Base-by-base conservation (phyloP, 2,329 filamentous ascomycete genomes). In the Uncinocarpus reesii region DNA sequence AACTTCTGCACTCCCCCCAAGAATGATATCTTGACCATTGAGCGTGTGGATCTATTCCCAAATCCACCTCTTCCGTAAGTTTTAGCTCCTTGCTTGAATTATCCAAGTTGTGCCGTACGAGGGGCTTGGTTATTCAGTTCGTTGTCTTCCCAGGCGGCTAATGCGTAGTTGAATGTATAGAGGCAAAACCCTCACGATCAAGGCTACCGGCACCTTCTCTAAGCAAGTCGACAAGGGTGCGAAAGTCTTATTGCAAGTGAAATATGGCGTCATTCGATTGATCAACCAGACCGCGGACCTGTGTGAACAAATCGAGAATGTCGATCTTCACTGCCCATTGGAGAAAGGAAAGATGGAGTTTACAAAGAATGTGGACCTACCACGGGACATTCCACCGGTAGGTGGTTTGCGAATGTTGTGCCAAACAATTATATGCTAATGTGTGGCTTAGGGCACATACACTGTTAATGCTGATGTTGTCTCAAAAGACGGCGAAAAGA, bases 221-320 rank as follows among this genome's bases (percentile, higher is more conserved):
- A 69, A 93, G 61, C 69, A 75, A 44, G 80, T 98, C 55, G 77
- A 80, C 48, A 65, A 87, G 50, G 90, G 87, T 50, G 86, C 90
- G 52, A 86, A 85, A 59, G 83, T 95, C 53, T 74, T 83, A 41
- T 66, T 98, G 34, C 77, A 81, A 56, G 90, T 98, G 70, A 95
- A 95, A 71, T 95, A 94, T 67, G 90, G 90, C 52, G 75, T 95
- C 56, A 95, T 98, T 66, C 85, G 81, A 48, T 78, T 98, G 55
- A 80, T 98, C 67, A 86, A 78, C 66, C 84, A 84, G 56, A 78
- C 76, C 56, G 81, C 83, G 60, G 84, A 95, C 62, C 78, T 96
- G 31, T 98, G 92, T 73, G 85, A 95, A 52, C 83, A 94, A 65
- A 79, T 94, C 56, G 73, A 78, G 64, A 88, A 95, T 57, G 86